A percentile compares a stretch with the other conserved stretches of the same genome.
Evolutionary conservation across 1,284 basidiomycete species (phyloP).

Genomic region (Fomitiporia mediterranea): DNA sequence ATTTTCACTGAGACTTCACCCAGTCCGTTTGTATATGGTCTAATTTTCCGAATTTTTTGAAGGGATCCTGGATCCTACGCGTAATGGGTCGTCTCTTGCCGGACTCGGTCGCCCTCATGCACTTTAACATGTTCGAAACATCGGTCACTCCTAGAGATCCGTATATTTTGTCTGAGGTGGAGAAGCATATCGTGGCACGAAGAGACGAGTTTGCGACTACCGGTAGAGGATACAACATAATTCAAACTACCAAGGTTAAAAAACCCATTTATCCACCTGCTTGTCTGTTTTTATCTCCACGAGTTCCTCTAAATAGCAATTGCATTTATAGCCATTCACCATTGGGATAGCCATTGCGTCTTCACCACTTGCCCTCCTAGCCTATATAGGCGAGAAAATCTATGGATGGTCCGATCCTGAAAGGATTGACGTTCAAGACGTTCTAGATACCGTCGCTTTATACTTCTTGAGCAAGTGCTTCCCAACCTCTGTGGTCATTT

Average conservation of each 20-base stretch:
- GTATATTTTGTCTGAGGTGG: constrained; percentile 14
- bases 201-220: constrained; percentile 18
- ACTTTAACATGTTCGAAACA: constrained; percentile 25
- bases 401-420: constrained; percentile 25
- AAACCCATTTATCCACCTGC: no score
- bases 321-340: constrained; percentile 22
- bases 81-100: constrained; percentile 21
- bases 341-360: constrained; percentile 24
- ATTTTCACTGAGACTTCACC: not conserved
- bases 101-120: constrained; percentile 19
- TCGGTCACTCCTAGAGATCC: constrained; percentile 5
- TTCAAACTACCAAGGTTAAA: constrained; percentile 23
- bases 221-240: constrained; percentile 21
- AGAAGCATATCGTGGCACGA: constrained; percentile 16
- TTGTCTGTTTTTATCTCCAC: no score
- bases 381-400: constrained; percentile 26
- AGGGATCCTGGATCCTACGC: constrained; percentile 24
- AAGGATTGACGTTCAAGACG: constrained; percentile 18
- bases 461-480: constrained; percentile 25
- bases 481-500: constrained; percentile 24
- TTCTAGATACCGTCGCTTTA: constrained; percentile 24
- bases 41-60: not conserved
- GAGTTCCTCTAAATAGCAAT: not conserved
- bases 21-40: not conserved
- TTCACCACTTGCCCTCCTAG: constrained; percentile 22